Percentiles rank a stretch among this genome's conserved stretches.
These are phyloP conservation scores for Rhododendron ovatum DNA, from an alignment of 148 eudicot genomes.

Conservation along the genomic window DNA sequence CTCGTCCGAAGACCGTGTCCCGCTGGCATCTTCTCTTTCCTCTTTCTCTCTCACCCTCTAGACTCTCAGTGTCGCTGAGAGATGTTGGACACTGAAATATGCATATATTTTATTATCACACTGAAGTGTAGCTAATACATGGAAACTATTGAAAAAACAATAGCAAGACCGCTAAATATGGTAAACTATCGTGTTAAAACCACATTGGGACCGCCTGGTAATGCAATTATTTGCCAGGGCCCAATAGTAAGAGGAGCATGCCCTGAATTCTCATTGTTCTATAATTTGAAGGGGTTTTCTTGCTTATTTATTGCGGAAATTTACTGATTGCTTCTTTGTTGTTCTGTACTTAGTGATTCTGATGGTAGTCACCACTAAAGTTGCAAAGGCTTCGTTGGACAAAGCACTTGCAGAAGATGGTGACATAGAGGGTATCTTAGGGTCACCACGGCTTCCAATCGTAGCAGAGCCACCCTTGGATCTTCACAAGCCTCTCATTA, in stretches of 20 bases:
- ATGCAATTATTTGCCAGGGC: background rate
- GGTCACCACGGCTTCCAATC: slow-evolving; percentile 31
- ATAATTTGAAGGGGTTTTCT: background rate
- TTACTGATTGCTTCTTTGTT: background rate
- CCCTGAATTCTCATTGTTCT: background rate
- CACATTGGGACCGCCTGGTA: background rate
- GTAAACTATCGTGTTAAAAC: background rate
- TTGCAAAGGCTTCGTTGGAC: slow-evolving; percentile 85
- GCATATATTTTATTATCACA: background rate
- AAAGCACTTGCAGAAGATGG: slow-evolving; percentile 72
- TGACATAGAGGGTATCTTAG: slow-evolving; percentile 29
- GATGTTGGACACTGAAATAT: too few species aligned
- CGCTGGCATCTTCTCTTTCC: slow-evolving; percentile 26
- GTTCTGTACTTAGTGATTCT: slow-evolving; percentile 41
- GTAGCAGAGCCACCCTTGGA: slow-evolving; percentile 27
- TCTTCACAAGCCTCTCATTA: slow-evolving; percentile 55
- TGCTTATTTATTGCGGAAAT: background rate
- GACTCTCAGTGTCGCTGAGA: background rate
- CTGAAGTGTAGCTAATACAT: background rate
- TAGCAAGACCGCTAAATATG: background rate
- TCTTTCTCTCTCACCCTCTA: background rate
- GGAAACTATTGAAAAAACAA: background rate
- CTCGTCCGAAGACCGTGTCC: slow-evolving; percentile 32
- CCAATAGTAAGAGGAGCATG: background rate
- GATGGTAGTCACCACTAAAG: slow-evolving; percentile 60